phyloP scores from a whole-genome alignment of 192 early-diverging fungal genomes.

The Mortierella claussenii region DNA sequence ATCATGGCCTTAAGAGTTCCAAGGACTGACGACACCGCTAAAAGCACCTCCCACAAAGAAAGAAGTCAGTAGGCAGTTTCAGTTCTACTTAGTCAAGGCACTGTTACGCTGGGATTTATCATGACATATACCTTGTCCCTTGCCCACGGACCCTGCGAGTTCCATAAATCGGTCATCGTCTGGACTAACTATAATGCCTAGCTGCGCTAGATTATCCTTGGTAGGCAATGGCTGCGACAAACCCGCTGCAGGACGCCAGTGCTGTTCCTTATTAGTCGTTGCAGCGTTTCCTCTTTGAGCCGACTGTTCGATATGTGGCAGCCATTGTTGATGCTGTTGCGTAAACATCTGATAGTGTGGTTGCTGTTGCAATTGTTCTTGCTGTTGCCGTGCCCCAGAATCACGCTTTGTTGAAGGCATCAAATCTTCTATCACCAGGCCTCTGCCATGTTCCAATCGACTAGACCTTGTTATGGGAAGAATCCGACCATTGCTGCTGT shows the following conservation, averaged over 20 bases:
- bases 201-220: neutral
- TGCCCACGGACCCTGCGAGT: slow-evolving; percentile 23
- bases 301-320: no score
- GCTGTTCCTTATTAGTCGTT: neutral
- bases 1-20: slow-evolving; percentile 41
- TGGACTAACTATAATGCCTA: no score
- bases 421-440: slow-evolving; percentile 27
- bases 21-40: slow-evolving; percentile 32
- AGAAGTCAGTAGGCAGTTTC: neutral
- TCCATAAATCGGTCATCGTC: slow-evolving; percentile 27
- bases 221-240: neutral
- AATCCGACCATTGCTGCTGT: neutral
- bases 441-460: slow-evolving; percentile 29
- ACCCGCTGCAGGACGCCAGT: neutral
- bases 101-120: no score
- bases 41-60: neutral
- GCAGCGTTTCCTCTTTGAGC: no score
- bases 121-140: slow-evolving; percentile 39
- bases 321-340: no score
- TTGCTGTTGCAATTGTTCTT: slow-evolving; percentile 2
- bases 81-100: no score
- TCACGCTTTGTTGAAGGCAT: slow-evolving; percentile 16
- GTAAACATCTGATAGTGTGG: neutral
- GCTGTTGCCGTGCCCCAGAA: neutral
- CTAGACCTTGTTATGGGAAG: slow-evolving; percentile 1